These are phyloP conservation scores for Parastagonospora avenae DNA, from an alignment of 2,329 filamentous ascomycete genomes.

Conservation along the genomic window DNA sequence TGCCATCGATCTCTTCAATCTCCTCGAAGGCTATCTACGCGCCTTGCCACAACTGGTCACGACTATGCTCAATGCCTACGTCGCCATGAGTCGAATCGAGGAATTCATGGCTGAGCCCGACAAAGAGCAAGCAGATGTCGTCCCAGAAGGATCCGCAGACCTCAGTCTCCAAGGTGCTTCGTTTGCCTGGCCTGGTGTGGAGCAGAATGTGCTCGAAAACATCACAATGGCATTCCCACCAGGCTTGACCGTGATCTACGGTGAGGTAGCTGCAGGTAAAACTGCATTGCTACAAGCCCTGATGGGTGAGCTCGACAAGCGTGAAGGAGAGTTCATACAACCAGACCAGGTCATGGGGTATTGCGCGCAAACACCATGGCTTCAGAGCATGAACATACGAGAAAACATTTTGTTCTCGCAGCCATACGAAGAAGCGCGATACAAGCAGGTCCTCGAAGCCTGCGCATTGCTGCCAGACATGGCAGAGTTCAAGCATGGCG, in stretches of 20 bases:
- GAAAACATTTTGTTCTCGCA: constrained; percentile 71
- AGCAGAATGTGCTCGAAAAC: constrained; percentile 60
- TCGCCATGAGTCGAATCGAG: constrained; percentile 81
- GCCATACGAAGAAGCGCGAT: constrained; percentile 71
- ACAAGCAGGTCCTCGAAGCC: constrained; percentile 69
- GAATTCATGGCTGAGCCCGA: constrained; percentile 86
- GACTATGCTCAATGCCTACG: constrained; percentile 77
- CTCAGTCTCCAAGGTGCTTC: constrained; percentile 66
- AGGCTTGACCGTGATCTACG: constrained; percentile 65
- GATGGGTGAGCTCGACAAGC: constrained; percentile 63
- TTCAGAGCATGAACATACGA: constrained; percentile 71
- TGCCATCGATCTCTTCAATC: constrained; percentile 77
- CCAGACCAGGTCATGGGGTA: constrained; percentile 65
- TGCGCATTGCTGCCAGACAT: constrained; percentile 68
- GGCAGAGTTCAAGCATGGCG: constrained; percentile 66
- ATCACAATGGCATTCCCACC: constrained; percentile 60
- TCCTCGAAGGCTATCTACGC: constrained; percentile 74
- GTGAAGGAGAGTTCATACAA: constrained; percentile 56
- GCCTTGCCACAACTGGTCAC: constrained; percentile 78
- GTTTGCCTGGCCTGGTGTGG: constrained; percentile 78
- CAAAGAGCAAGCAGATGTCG: constrained; percentile 61
- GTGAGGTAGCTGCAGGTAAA: constrained; percentile 69
- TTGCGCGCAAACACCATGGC: constrained; percentile 69
- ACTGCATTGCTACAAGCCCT: constrained; percentile 65
- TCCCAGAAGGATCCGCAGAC: constrained; percentile 41